These are phyloP conservation scores for Solanum dulcamara DNA, from an alignment of 257 asterid species.

Conservation along the genomic window DNA sequence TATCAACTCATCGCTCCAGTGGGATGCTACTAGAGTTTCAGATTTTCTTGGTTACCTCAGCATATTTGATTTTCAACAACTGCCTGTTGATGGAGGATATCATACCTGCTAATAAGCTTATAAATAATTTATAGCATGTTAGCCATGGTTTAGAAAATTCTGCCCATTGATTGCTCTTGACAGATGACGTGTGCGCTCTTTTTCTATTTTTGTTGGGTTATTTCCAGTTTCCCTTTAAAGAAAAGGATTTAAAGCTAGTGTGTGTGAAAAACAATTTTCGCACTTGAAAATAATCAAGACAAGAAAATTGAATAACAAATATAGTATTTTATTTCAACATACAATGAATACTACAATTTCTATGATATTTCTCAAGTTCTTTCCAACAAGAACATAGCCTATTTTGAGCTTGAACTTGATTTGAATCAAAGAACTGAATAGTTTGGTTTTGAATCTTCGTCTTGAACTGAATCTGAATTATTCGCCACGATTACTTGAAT, in stretches of 20 bases:
- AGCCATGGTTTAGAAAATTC: background rate
- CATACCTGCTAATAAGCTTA: background rate
- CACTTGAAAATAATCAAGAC: background rate
- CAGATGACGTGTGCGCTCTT: background rate
- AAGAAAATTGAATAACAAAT: background rate
- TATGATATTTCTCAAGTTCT: background rate
- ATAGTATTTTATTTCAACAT: background rate
- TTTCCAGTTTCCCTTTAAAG: background rate
- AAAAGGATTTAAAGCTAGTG: background rate
- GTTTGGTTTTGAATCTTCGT: background rate
- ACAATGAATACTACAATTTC: background rate
- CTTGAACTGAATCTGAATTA: background rate
- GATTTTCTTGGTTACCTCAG: background rate
- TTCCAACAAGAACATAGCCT: background rate
- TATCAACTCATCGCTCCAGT: background rate
- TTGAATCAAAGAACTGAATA: background rate
- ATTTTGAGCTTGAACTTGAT: background rate
- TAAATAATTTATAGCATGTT: background rate
- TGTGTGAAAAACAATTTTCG: background rate
- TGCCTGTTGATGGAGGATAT: background rate
- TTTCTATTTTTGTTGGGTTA: background rate
- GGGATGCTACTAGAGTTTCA: background rate
- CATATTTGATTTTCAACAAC: background rate
- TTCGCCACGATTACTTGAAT: background rate
- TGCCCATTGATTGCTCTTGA: background rate